Evolutionary conservation across 805 yeast species (phyloP), one percentile per base, ranked within the genome.

Genomic region (Priceomyces haplophilus): DNA sequence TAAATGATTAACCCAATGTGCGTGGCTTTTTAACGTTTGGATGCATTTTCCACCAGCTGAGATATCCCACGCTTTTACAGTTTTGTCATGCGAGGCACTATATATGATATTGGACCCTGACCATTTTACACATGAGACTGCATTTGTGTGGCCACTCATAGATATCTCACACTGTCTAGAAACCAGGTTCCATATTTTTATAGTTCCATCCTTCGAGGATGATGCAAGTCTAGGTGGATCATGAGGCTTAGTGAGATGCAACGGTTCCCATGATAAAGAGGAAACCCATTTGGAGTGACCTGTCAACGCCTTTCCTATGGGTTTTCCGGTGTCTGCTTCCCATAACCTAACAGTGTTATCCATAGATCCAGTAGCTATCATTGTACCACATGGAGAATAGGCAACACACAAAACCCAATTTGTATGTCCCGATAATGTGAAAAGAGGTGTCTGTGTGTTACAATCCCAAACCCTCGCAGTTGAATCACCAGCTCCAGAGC

Each of bases 391-490:
- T 3, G 99, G 97, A 16, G 95, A 84, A 83, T 95, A 93, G 2
- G 85, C 71, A 6, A 85, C 96, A 61, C 95, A 85, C 35, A 93
- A 69, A 5, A 93, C 98, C 97, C 97, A 93, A 67, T 90, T 88
- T 8, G 79, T 69, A 57, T 93, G 99, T 1, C 98, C 98, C 4
- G 72, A 56, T 40, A 93, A 67, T 0, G 95, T 87, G 47, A 80
- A 76, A 57, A 83, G 69, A 7, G 97, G 96, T 0, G 99, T 93
- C 52, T 88, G 93, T 0, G 98, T 90, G 54, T 88, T 83, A 62
- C 96, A 86, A 65, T 90, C 97, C 99, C 99, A 93, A 37, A 91
- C 78, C 59, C 98, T 75, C 2, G 98, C 97, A 7, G 98, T 90
- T 29, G 84, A 79, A 64, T 93, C 99, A 35, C 99, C 99, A 4